A percentile compares a stretch with the other conserved stretches of the same genome.
These are phyloP conservation scores for Aurinia saxatilis DNA, from an alignment of 345 rosid species.

Conservation along the genomic window DNA sequence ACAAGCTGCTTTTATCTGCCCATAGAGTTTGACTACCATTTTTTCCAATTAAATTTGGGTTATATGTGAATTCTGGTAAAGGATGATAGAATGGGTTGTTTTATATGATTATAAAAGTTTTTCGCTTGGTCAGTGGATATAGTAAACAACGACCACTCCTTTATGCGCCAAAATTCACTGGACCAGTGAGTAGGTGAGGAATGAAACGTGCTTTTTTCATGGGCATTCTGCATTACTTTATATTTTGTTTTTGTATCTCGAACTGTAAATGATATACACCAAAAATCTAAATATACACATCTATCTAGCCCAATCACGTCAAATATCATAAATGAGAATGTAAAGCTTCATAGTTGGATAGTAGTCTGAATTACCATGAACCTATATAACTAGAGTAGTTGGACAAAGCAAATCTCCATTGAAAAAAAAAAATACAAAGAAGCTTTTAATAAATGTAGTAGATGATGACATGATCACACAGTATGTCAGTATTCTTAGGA, in stretches of 20 bases:
- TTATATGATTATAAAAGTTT: too few relatives aligned
- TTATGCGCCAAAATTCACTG: background rate
- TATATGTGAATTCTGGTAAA: background rate
- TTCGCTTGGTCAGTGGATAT: background rate
- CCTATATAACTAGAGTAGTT: background rate
- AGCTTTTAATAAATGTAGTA: background rate
- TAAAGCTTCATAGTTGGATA: too few relatives aligned
- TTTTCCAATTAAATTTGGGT: background rate
- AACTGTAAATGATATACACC: background rate
- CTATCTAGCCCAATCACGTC: background rate
- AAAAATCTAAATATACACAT: too few relatives aligned
- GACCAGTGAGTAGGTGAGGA: conserved; percentile 23
- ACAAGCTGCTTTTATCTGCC: conserved; percentile 51
- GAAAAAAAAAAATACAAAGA: background rate
- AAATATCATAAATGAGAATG: background rate
- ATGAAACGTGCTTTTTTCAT: conserved; percentile 14
- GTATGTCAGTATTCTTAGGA: too few relatives aligned
- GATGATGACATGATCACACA: background rate
- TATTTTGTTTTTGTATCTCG: background rate
- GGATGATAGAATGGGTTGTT: too few relatives aligned
- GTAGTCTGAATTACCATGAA: too few relatives aligned
- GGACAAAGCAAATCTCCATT: background rate
- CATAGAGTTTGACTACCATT: conserved; percentile 76
- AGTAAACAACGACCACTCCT: background rate
- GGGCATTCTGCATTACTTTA: background rate